A percentile compares a stretch with the other conserved stretches of the same genome.
phyloP scores from a whole-genome alignment of 169 alveolate species.

The Babesia gibsoni region DNA sequence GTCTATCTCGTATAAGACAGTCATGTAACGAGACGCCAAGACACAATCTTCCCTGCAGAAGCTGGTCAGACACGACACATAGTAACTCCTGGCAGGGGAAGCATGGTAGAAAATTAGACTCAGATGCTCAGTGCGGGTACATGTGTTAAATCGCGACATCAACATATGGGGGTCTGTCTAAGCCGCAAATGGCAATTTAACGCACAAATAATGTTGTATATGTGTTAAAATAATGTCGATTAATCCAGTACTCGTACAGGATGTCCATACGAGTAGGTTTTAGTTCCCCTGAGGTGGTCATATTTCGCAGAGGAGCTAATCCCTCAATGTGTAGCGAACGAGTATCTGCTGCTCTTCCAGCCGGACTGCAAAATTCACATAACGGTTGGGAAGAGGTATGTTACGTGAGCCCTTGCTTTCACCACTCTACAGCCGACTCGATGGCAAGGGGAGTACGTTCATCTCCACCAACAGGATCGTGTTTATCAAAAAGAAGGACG shows the following conservation, averaged over 20 bases:
- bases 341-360: conserved; percentile 30
- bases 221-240: conserved; percentile 41
- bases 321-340: conserved; percentile 37
- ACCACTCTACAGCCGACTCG: conserved; percentile 6
- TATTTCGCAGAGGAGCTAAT: conserved; percentile 38
- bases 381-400: conserved; percentile 12
- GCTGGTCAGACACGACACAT: too few species aligned
- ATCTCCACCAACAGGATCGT: conserved; percentile 62
- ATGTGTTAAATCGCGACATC: too few species aligned
- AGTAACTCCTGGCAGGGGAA: too few species aligned
- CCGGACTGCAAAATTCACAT: conserved; percentile 2
- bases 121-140: too few species aligned
- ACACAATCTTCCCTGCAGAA: too few species aligned
- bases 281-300: background rate
- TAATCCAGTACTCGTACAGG: conserved; percentile 58
- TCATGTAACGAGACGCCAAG: too few species aligned
- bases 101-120: too few species aligned
- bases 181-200: too few species aligned
- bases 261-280: conserved; percentile 45
- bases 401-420: background rate
- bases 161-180: too few species aligned
- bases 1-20: too few species aligned
- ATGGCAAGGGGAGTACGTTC: conserved; percentile 43
- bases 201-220: too few species aligned
- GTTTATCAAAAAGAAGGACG: conserved; percentile 40